Conservation (phyloP, 352 stramenopile genomes). For the Pythium folliculosum region DNA sequence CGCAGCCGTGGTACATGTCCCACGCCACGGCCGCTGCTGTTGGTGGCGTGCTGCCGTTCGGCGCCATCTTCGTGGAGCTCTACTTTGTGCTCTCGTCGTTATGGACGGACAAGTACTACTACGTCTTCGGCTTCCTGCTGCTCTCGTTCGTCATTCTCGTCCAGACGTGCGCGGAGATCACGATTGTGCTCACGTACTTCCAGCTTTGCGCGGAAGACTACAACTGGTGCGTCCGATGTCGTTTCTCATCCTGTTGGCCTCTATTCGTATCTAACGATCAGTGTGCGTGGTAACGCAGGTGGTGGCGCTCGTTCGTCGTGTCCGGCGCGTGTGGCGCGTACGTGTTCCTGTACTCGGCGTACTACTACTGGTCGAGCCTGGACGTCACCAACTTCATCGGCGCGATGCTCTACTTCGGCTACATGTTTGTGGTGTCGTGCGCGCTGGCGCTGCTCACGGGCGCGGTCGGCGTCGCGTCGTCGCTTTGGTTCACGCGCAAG, state of each 20-base stretch:
- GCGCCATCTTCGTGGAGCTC: slow-evolving; percentile 99
- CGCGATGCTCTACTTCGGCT: slow-evolving; percentile 96
- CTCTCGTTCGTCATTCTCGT: slow-evolving; percentile 98
- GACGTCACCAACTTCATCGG: slow-evolving; percentile 93
- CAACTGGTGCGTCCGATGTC: slow-evolving; percentile 92
- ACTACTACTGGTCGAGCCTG: slow-evolving; percentile 97
- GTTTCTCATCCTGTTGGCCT: not conserved
- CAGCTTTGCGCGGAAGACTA: slow-evolving; percentile 99
- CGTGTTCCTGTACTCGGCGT: slow-evolving; percentile 98
- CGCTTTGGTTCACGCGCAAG: slow-evolving; percentile 97
- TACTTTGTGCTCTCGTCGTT: slow-evolving; percentile 99
- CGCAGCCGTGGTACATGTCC: slow-evolving; percentile 99
- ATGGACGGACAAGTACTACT: slow-evolving; percentile 99
- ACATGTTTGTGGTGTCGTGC: slow-evolving; percentile 98
- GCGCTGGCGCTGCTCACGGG: slow-evolving; percentile 97
- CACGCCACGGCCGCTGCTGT: slow-evolving; percentile 92
- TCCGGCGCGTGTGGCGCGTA: slow-evolving; percentile 96
- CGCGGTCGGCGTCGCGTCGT: slow-evolving; percentile 95
- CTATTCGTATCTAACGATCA: slow-evolving; percentile 8
- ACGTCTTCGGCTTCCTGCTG: slow-evolving; percentile 99
- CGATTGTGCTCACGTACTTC: slow-evolving; percentile 99
- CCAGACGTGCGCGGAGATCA: slow-evolving; percentile 99
- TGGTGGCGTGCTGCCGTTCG: slow-evolving; percentile 98
- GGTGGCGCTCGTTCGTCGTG: slow-evolving; percentile 99
- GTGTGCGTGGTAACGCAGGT: slow-evolving; percentile 42